phyloP scores from a whole-genome alignment of 805 yeast genomes.

The Metschnikowia similis region DNA sequence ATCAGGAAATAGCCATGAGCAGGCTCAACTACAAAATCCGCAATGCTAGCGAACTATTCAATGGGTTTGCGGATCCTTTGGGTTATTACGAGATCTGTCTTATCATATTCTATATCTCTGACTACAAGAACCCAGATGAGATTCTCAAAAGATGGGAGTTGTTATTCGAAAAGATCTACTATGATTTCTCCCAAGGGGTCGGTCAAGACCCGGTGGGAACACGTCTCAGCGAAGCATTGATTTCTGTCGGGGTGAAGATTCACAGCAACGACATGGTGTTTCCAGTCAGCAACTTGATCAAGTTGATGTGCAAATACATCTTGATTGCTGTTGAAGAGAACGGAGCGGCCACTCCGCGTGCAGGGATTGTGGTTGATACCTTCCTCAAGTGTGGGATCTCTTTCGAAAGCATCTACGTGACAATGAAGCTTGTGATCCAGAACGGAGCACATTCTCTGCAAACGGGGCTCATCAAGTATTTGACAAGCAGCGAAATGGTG shows the following conservation, averaged over 20 bases:
- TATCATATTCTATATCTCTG: conserved; percentile 74
- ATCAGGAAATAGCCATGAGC: conserved; percentile 47
- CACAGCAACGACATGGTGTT: conserved; percentile 71
- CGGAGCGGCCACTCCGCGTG: conserved; percentile 28
- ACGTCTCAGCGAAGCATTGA: conserved; percentile 35
- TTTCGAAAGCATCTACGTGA: conserved; percentile 61
- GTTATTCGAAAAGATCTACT: conserved; percentile 50
- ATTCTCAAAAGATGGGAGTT: conserved; percentile 77
- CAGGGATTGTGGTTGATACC: conserved; percentile 57
- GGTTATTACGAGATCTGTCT: conserved; percentile 83
- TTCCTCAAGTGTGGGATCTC: conserved; percentile 62
- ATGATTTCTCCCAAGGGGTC: conserved; percentile 25
- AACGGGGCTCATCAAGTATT: conserved; percentile 38
- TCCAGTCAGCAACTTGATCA: conserved; percentile 69
- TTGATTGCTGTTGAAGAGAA: conserved; percentile 31
- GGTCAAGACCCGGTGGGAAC: conserved; percentile 34
- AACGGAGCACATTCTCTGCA: conserved; percentile 52
- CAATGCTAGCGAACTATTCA: conserved; percentile 74
- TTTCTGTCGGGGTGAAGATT: conserved; percentile 58
- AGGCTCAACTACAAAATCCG: conserved; percentile 62
- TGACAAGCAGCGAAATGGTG: conserved; percentile 51
- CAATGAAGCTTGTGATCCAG: conserved; percentile 58
- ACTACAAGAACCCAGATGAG: conserved; percentile 79
- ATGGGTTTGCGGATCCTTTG: conserved; percentile 80
- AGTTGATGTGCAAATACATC: conserved; percentile 57